Percentiles rank a stretch among this genome's conserved stretches.
These are phyloP conservation scores for Elymus sibiricus DNA, from an alignment of 176 grass and related monocot genomes.

Conservation along the genomic window DNA sequence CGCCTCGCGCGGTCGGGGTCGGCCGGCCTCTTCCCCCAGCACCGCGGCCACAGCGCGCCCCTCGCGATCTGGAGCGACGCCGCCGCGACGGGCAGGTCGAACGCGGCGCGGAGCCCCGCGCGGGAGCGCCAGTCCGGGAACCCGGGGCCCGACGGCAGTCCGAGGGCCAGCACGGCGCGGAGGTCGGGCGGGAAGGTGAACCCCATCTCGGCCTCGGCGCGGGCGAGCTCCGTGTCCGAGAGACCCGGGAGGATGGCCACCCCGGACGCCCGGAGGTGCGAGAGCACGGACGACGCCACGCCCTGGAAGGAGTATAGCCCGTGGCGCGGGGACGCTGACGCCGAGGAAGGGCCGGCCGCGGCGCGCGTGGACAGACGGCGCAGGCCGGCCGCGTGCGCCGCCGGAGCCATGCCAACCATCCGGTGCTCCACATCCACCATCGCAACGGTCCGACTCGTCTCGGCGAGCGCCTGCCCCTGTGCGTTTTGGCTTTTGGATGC, in stretches of 20 bases:
- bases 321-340: constrained; percentile 46
- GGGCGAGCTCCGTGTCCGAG: constrained; percentile 60
- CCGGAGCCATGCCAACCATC: constrained; percentile 46
- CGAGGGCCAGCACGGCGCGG: constrained; percentile 68
- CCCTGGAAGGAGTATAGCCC: constrained; percentile 67
- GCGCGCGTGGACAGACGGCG: constrained; percentile 87
- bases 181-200: constrained; percentile 95
- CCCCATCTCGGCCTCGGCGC: constrained; percentile 67
- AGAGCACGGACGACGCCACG: constrained; percentile 45
- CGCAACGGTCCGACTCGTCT: not conserved
- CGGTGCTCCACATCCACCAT: constrained; percentile 91
- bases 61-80: constrained; percentile 54
- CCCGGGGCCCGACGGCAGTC: constrained; percentile 53
- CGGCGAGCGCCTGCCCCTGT: not conserved
- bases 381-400: constrained; percentile 62
- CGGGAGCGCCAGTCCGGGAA: constrained; percentile 81
- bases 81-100: constrained; percentile 62
- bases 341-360: constrained; percentile 38
- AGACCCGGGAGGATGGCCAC: constrained; percentile 57
- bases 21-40: constrained; percentile 58
- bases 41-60: constrained; percentile 74
- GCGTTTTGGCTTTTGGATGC: not conserved
- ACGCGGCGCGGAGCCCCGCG: constrained; percentile 24
- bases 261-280: constrained; percentile 55
- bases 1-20: constrained; percentile 60